Conservation (phyloP, 2,329 filamentous ascomycete species). For the Xylariomycetidae sp. region DNA sequence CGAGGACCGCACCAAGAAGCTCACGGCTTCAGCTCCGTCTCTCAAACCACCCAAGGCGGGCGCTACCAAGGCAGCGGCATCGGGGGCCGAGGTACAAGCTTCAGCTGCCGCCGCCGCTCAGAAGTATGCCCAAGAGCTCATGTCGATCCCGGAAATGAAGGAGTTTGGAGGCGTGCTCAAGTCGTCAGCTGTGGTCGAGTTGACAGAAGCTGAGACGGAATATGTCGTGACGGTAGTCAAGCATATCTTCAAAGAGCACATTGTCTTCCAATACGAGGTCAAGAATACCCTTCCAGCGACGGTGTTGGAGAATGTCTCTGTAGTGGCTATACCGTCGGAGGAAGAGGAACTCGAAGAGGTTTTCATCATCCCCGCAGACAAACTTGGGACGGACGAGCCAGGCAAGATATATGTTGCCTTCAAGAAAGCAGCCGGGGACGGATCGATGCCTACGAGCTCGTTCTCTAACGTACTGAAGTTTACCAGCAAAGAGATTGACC, state of each 20-base stretch:
- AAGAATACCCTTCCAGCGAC: conserved; percentile 95
- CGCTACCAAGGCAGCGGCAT: conserved; percentile 65
- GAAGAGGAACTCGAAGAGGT: conserved; percentile 85
- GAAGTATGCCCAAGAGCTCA: conserved; percentile 82
- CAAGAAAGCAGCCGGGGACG: conserved; percentile 73
- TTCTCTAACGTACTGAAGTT: conserved; percentile 96
- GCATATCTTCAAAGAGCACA: conserved; percentile 95
- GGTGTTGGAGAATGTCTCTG: conserved; percentile 82
- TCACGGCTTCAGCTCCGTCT: conserved; percentile 85
- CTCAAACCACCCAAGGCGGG: conserved; percentile 87
- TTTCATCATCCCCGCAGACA: conserved; percentile 86
- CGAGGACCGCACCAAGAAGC: conserved; percentile 95
- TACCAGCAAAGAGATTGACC: conserved; percentile 96
- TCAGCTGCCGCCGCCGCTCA: conserved; percentile 76
- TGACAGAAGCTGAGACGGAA: conserved; percentile 96
- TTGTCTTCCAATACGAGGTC: conserved; percentile 94
- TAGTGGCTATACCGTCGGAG: conserved; percentile 73
- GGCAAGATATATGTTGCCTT: conserved; percentile 96
- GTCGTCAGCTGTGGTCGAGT: conserved; percentile 78
- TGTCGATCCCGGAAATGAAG: conserved; percentile 85
- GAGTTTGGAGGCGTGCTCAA: conserved; percentile 89
- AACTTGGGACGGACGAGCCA: conserved; percentile 77
- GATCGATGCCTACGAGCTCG: conserved; percentile 69
- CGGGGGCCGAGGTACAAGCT: conserved; percentile 69
- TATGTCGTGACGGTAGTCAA: conserved; percentile 93